These are phyloP conservation scores for Aciculosporium take DNA, from an alignment of 2,329 filamentous ascomycete genomes.

Conservation along the genomic window DNA sequence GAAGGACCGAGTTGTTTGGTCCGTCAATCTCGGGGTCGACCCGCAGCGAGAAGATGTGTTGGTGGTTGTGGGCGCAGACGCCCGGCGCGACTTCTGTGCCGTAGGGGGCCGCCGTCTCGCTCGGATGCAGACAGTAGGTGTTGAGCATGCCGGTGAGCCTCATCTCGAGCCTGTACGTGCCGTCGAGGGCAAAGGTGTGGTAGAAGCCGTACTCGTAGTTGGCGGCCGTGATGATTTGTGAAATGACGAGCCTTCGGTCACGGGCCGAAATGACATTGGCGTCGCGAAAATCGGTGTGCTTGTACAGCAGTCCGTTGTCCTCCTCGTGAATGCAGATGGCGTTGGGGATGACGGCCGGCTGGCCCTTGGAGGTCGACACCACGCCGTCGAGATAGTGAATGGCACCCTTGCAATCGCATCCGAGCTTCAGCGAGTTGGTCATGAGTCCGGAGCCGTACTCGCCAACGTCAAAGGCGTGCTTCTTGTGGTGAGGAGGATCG, in stretches of 20 bases:
- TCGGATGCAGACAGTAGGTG: conserved; percentile 26
- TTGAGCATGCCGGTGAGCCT: conserved; percentile 38
- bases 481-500: conserved; percentile 47
- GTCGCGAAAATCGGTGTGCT: conserved; percentile 49
- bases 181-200: conserved; percentile 33
- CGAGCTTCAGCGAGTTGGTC: conserved; percentile 49
- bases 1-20: conserved; percentile 48
- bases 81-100: conserved; percentile 51
- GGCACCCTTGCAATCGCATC: conserved; percentile 49
- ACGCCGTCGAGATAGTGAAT: conserved; percentile 34
- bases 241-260: conserved; percentile 44
- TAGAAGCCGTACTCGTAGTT: conserved; percentile 47
- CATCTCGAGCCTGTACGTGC: conserved; percentile 48
- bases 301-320: conserved; percentile 45
- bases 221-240: conserved; percentile 50
- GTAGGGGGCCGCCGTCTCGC: conserved; percentile 27
- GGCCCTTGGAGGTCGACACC: conserved; percentile 26
- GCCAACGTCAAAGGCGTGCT: conserved; percentile 56
- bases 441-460: conserved; percentile 51
- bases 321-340: conserved; percentile 24
- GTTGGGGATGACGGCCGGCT: conserved; percentile 51
- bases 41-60: conserved; percentile 54
- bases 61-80: conserved; percentile 52
- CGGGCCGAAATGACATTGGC: conserved; percentile 42
- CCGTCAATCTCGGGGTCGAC: conserved; percentile 54